Evolutionary conservation across 2,329 filamentous ascomycete genomes (phyloP).

Genomic region (Ceratocystis lukuohia): DNA sequence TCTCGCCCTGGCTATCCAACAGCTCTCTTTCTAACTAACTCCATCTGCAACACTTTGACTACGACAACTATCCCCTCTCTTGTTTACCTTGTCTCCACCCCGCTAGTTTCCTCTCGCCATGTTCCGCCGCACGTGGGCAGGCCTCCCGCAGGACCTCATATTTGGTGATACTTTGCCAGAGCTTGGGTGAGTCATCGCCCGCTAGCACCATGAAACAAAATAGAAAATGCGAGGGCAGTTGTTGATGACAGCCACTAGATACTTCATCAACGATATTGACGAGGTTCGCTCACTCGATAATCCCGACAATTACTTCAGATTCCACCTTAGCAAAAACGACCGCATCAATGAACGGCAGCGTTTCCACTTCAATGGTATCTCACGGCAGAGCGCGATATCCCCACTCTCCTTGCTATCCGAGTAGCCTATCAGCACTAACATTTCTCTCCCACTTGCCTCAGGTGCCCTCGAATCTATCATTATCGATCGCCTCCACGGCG

Average conservation of each 20-base stretch:
- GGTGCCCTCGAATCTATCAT: constrained; percentile 51
- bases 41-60: no score
- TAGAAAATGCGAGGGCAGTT: no score
- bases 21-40: no score
- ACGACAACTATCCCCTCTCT: no score
- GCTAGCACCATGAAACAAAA: no score
- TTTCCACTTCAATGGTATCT: constrained; percentile 58
- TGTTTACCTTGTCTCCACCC: not conserved
- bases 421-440: not conserved
- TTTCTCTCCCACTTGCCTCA: constrained; percentile 25
- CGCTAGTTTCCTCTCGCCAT: constrained; percentile 34
- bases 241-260: constrained; percentile 35
- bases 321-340: constrained; percentile 57
- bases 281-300: constrained; percentile 58
- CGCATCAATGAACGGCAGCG: constrained; percentile 65
- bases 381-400: not conserved
- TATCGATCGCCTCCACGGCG: constrained; percentile 43
- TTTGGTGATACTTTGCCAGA: constrained; percentile 53
- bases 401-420: not conserved
- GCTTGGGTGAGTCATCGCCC: constrained; percentile 48
- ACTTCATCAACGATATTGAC: constrained; percentile 63
- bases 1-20: not conserved
- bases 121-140: constrained; percentile 59
- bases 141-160: constrained; percentile 55
- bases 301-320: constrained; percentile 60